Evolutionary conservation across 2,329 filamentous ascomycete genomes (phyloP), one percentile per base, ranked within the genome.

Genomic region (Metarhizium anisopliae): DNA sequence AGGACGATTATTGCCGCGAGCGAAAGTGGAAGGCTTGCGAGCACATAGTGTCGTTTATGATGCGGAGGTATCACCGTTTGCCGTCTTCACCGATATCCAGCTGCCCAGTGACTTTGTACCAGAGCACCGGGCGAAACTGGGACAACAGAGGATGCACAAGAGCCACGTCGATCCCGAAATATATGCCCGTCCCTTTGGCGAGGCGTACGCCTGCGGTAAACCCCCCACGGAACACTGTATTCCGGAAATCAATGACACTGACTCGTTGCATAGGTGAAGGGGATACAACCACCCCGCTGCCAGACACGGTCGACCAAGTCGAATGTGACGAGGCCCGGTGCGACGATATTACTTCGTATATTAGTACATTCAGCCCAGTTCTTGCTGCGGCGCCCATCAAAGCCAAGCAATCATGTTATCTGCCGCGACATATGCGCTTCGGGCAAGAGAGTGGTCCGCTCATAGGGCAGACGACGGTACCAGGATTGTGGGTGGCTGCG

Each of bases 201-300:
- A 96, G 68, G 87, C 96, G 11, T 99, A 99, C 69, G 92, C 90
- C 0, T 99, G 94, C 67, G 94, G 91, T 80, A 64, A 55, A 74
- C 67, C 10, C 7, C 13, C 5, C 6, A 43, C 5, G 4, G 20
- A 47, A 5, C 7, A 7, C 14, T 35, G 6, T 8, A 30, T 13
- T 42, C 49, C 49, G 42, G 14, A 16, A 42, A 13, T 57, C 32
- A 57, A 58, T 53, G 43, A 55, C 54, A 49, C 45, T 49, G 20
- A 49, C 45, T 11, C 25, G 13, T 8, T 4, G 18, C 25, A 18
- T 30, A 81, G 79, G 82, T 49, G 92, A 96, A 65, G 90, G 90
- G 25, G 94, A 99, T 67, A 80, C 80, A 2, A 70, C 78, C 3
- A 79, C 90, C 0, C 86, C 90, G 0, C 78, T 99, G 1, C 94